These are phyloP conservation scores for Toxoplasma gondii DNA, from an alignment of 169 alveolate species.

Conservation along the genomic window DNA sequence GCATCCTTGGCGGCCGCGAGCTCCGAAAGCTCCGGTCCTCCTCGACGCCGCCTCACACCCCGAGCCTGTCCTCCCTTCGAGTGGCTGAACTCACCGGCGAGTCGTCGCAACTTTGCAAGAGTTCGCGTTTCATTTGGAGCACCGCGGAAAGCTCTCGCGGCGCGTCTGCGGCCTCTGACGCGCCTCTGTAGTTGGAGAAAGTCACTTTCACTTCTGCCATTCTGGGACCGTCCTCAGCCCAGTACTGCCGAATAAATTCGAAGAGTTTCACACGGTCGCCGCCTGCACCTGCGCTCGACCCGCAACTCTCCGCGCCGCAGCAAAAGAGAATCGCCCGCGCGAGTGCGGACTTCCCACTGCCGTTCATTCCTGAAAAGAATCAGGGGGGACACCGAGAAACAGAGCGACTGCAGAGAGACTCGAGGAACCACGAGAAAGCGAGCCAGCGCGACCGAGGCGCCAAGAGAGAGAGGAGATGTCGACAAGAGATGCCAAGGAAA, in stretches of 20 bases:
- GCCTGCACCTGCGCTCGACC: background rate
- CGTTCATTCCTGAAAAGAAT: slow-evolving; percentile 35
- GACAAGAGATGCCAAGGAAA: background rate
- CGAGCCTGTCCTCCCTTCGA: background rate
- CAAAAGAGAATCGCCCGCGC: slow-evolving; percentile 54
- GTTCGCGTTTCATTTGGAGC: background rate
- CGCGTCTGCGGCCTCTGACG: background rate
- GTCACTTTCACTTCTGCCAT: slow-evolving; percentile 45
- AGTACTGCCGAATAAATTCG: slow-evolving; percentile 52
- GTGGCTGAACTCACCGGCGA: background rate
- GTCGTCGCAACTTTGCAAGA: background rate
- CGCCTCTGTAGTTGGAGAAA: slow-evolving; percentile 39
- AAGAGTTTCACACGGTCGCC: slow-evolving; percentile 36
- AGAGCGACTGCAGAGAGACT: background rate
- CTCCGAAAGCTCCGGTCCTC: background rate
- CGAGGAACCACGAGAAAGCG: background rate
- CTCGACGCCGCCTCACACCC: background rate
- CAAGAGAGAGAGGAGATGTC: background rate
- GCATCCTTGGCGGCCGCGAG: background rate
- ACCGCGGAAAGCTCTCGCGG: background rate
- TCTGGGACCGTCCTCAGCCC: slow-evolving; percentile 53
- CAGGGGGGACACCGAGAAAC: background rate
- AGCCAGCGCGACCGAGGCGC: background rate
- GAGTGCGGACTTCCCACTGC: slow-evolving; percentile 53
- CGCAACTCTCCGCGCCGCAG: slow-evolving; percentile 59